Evolutionary conservation across 2,329 filamentous ascomycete genomes (phyloP), one percentile per base, ranked within the genome.

Genomic region (Colletotrichum godetiae): DNA sequence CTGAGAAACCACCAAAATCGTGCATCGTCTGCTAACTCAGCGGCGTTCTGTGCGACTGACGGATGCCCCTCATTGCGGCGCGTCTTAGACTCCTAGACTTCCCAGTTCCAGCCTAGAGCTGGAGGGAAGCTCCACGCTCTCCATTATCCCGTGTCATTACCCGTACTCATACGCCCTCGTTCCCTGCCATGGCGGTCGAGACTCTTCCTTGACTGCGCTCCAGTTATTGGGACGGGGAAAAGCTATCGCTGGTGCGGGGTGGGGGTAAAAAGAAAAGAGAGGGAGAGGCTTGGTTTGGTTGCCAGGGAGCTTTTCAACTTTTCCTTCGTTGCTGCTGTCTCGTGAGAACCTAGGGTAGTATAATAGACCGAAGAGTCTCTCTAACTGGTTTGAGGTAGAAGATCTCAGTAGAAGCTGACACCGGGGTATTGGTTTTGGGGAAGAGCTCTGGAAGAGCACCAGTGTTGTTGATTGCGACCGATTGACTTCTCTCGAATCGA

Each of bases 1-100:
- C 15, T 55, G 58, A 57, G 55, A 29, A n/a, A 57, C 27, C 35
- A 60, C 37, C 6, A 37, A 37, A 27, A 15, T 52, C 29, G 27
- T 24, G 5, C 19, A 53, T 52, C 33, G 60, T 53, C 29, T 52
- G 42, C 24, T 42, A 27, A 27, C 42, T 37, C 7, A 12, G 60
- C 63, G 55, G 37, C 56, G 46, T 63, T 24, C 27, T 29, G 56
- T 68, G n/a, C 42, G 19, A 24, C 46, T 35, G 52, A 56, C 49
- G n/a, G n/a, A 22, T 66, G 58, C 61, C 27, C 33, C 67, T 71
- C 64, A 62, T 62, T 72, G 68, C 58, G 64, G 68, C 64, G 68
- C 65, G 29, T 68, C 64, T 53, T 12, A 31, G 57, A 58, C 35
- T 49, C 27, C 29, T 12, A 31, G 64, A 58, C 35, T 49, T 42